phyloP scores from a whole-genome alignment of 108 stramenopile genomes.

The Cafeteria roenbergensis region DNA sequence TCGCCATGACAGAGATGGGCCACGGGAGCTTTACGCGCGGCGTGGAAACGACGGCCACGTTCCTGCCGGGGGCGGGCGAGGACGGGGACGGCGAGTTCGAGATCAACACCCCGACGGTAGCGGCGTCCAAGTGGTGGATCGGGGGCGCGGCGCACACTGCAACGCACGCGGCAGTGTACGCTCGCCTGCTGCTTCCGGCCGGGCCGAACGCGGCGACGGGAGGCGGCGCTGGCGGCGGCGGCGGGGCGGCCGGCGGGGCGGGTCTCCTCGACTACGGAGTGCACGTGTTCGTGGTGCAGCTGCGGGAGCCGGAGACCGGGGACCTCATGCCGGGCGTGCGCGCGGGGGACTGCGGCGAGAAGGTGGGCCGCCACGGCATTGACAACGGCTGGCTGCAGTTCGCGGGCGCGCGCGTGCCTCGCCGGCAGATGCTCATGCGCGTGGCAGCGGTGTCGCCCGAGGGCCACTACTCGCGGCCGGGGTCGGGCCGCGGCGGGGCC shows the following conservation, averaged over 20 bases:
- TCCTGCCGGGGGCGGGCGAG: slow-evolving; percentile 26
- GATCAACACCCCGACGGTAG: slow-evolving; percentile 69
- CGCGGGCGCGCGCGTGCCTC: slow-evolving; percentile 3
- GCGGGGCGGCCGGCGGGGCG: too few relatives aligned
- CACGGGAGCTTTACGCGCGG: slow-evolving; percentile 79
- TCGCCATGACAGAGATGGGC: slow-evolving; percentile 84
- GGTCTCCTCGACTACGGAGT: slow-evolving; percentile 4
- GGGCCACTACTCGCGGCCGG: slow-evolving; percentile 8
- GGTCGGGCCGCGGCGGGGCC: background rate
- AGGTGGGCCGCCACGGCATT: slow-evolving; percentile 18
- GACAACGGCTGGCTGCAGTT: slow-evolving; percentile 21
- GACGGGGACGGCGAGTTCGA: slow-evolving; percentile 57
- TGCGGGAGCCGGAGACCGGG: slow-evolving; percentile 12
- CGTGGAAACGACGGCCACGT: slow-evolving; percentile 84
- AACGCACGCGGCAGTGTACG: slow-evolving; percentile 91
- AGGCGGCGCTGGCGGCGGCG: too few relatives aligned
- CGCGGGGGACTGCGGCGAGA: slow-evolving; percentile 8
- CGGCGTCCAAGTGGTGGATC: slow-evolving; percentile 81
- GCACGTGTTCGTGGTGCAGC: slow-evolving; percentile 12
- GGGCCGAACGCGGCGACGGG: too few relatives aligned
- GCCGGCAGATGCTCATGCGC: slow-evolving; percentile 1
- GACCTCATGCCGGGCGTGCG: slow-evolving; percentile 7
- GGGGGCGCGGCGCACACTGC: slow-evolving; percentile 77
- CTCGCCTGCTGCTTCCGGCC: slow-evolving; percentile 56
- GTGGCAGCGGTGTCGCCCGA: background rate